Evolutionary conservation across 441 rosid species (phyloP), one percentile per base, ranked within the genome.

Genomic region (Euphorbia corollata): DNA sequence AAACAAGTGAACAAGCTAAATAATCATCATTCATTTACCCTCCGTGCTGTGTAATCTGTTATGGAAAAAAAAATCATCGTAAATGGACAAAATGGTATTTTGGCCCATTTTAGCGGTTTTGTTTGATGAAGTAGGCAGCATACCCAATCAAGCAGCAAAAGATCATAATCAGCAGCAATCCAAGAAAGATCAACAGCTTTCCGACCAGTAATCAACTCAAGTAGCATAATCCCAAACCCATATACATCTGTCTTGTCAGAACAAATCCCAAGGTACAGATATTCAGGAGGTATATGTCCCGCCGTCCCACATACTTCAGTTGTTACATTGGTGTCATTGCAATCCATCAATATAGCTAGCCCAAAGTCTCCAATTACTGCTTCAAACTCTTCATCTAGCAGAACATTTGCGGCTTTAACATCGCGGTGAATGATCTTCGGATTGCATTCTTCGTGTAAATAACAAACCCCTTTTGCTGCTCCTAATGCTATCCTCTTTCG

Each of bases 311-410:
- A 85, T 24, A 88, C 88, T 1, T 87, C 86, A 58, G 95, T 82
- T 6, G 87, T 88, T 11, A 86, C 89, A 68, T 88, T 88, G 4
- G 87, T 84, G 54, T 85, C 95, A 75, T 86, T 86, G 76, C 82
- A 79, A 74, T 88, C 88, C 85, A 88, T 82, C 51, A 85, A 82
- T 74, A 81, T 88, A 2, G 95, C 95, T 15, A 88, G 74, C 43
- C 91, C 95, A 60, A 88, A 88, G 69, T 88, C 95, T 20, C 95
- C 95, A 68, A 86, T 85, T 22, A 88, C 91, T 11, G 95, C 95
- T 74, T 88, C 95, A 60, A 86, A 88, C 58, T 83, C 87, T 67
- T 86, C 90, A 51, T 88, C 95, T 70, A 88, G 70, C 70, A 88
- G 74, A 48, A 88, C 83, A 65, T 88, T 88, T 15, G 95, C 95